These are phyloP conservation scores for Stachybotrys elegans DNA, from an alignment of 2,329 filamentous ascomycete species.

Conservation along the genomic window DNA sequence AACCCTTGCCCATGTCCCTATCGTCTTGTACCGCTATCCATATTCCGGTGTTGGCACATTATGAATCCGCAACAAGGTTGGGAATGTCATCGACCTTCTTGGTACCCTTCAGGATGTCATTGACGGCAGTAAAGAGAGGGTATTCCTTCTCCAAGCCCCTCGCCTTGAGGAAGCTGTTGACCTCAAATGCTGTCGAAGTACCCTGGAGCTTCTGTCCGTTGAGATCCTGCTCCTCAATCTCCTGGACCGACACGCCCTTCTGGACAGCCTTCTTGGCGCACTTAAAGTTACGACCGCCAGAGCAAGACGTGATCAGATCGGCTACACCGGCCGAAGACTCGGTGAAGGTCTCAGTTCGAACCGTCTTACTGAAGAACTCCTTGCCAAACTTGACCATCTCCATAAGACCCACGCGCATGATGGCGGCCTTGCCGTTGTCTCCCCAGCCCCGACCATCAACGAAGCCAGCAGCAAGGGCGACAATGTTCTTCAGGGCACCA, in stretches of 20 bases:
- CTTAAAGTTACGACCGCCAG: constrained; percentile 86
- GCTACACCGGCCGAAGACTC: constrained; percentile 93
- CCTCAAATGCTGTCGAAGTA: constrained; percentile 85
- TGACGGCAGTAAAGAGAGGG: constrained; percentile 87
- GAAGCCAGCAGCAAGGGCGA: constrained; percentile 90
- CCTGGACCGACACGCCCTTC: constrained; percentile 72
- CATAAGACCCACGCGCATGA: constrained; percentile 92
- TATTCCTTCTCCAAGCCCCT: constrained; percentile 77
- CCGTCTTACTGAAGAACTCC: constrained; percentile 82
- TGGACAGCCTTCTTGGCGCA: constrained; percentile 86
- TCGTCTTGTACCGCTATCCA: not conserved
- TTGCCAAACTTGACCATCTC: constrained; percentile 97
- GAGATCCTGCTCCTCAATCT: constrained; percentile 83
- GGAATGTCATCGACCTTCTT: constrained; percentile 79
- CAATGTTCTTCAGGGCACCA: constrained; percentile 94
- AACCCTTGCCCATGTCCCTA: not conserved
- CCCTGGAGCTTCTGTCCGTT: constrained; percentile 98
- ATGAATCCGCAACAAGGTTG: constrained; percentile 48
- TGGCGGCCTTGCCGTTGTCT: constrained; percentile 96
- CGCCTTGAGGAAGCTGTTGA: constrained; percentile 80
- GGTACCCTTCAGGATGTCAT: constrained; percentile 70
- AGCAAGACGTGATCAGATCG: constrained; percentile 91
- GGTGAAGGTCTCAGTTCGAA: constrained; percentile 84
- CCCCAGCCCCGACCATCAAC: constrained; percentile 96
- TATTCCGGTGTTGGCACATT: not conserved